Conservation (phyloP, 73 alveolate species). For the Paramecium octaurelia region DNA sequence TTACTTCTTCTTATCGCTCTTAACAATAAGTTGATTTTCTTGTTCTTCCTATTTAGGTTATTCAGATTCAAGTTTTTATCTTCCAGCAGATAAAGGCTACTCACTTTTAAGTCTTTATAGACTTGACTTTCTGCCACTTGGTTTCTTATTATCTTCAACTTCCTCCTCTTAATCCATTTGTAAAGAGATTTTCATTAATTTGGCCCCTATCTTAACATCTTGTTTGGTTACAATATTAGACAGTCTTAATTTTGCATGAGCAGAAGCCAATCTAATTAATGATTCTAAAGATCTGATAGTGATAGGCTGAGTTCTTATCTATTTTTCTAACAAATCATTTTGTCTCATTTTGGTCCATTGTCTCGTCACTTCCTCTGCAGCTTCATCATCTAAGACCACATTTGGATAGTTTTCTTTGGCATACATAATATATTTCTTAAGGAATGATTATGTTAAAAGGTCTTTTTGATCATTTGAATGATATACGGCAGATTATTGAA, state of each 20-base stretch:
- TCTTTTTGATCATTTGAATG: constrained; percentile 58
- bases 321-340: constrained; percentile 74
- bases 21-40: not conserved
- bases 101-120: not conserved
- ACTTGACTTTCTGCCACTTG: not conserved
- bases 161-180: not conserved
- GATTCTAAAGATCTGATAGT: constrained; percentile 98
- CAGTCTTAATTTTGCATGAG: constrained; percentile 93
- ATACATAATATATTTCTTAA: constrained; percentile 88
- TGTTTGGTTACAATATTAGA: constrained; percentile 68
- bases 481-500: constrained; percentile 57
- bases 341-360: constrained; percentile 84
- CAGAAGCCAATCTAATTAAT: constrained; percentile 93
- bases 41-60: not conserved
- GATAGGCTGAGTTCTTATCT: constrained; percentile 81
- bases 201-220: constrained; percentile 83
- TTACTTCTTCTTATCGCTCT: constrained; percentile 12
- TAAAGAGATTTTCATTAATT: not conserved
- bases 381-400: constrained; percentile 79
- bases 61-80: not conserved
- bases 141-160: not conserved
- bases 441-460: constrained; percentile 79
- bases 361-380: constrained; percentile 80
- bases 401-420: constrained; percentile 79
- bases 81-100: not conserved